Evolutionary conservation across 2,329 filamentous ascomycete species (phyloP).

Genomic region (Epichloe brachyelytri): DNA sequence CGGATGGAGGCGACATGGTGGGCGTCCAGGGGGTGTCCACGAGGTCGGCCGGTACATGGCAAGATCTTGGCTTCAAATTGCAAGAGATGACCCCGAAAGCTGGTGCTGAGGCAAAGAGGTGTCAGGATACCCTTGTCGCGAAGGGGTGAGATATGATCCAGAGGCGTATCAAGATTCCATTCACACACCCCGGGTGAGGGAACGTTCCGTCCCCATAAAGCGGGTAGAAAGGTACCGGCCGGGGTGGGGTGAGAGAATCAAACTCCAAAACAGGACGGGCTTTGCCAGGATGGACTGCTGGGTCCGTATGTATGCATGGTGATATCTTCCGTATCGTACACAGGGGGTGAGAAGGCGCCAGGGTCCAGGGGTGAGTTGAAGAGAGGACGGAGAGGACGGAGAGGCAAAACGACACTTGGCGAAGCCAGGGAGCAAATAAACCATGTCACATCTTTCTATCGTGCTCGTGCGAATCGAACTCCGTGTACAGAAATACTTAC

Average conservation of each 20-base stretch:
- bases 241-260: conserved; percentile 1
- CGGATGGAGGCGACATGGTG: conserved; percentile 1
- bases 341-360: not conserved
- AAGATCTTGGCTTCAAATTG: conserved; percentile 6
- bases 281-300: not conserved
- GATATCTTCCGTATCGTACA: not conserved
- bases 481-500: too few relatives aligned
- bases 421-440: not conserved
- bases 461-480: too few relatives aligned
- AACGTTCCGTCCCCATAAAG: conserved; percentile 5
- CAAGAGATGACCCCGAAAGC: conserved; percentile 2
- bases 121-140: conserved; percentile 1
- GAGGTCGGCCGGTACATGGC: conserved; percentile 4
- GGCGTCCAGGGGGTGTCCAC: conserved; percentile 2
- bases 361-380: not conserved
- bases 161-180: not conserved
- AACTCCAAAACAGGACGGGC: conserved; percentile 1
- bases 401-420: not conserved
- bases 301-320: not conserved
- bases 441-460: not conserved
- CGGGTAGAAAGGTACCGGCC: conserved; percentile 4
- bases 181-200: conserved; percentile 2
- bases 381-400: not conserved
- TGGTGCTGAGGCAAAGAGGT: conserved; percentile 4
- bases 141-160: not conserved